phyloP scores from a whole-genome alignment of 257 asterid species.

The Misopates orontium region DNA sequence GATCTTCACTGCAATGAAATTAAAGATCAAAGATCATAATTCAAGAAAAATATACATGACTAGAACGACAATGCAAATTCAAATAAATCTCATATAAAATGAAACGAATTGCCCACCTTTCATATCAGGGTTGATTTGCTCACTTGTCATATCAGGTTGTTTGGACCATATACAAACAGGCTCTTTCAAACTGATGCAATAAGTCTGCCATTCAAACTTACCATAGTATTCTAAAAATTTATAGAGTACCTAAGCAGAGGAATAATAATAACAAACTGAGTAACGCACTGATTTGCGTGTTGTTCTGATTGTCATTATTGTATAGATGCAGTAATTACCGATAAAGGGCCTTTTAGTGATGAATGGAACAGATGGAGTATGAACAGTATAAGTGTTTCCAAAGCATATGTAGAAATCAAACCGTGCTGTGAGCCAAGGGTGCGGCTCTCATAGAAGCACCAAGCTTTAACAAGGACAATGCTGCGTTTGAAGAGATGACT shows the following conservation, averaged over 20 bases:
- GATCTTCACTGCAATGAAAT: slow-evolving; percentile 51
- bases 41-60: neutral
- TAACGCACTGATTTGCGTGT: slow-evolving; percentile 18
- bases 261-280: slow-evolving; percentile 21
- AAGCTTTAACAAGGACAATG: slow-evolving; percentile 72
- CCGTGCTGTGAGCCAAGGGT: slow-evolving; percentile 91
- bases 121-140: too few relatives aligned
- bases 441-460: slow-evolving; percentile 92
- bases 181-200: slow-evolving; percentile 74
- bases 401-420: slow-evolving; percentile 58
- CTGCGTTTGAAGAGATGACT: slow-evolving; percentile 79
- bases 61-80: neutral
- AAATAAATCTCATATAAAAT: slow-evolving; percentile 1
- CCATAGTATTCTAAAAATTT: slow-evolving; percentile 75
- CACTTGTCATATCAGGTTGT: slow-evolving; percentile 60
- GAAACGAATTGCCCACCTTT: slow-evolving; percentile 53
- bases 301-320: slow-evolving; percentile 10
- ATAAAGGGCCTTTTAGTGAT: slow-evolving; percentile 46
- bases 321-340: slow-evolving; percentile 41
- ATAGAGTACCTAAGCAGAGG: slow-evolving; percentile 59
- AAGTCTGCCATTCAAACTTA: slow-evolving; percentile 81
- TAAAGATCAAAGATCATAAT: slow-evolving; percentile 1
- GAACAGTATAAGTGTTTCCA: slow-evolving; percentile 52
- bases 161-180: slow-evolving; percentile 61
- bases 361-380: slow-evolving; percentile 50